Conservation (phyloP, 495 filamentous ascomycete genomes). For the Recurvomyces mirabilis region DNA sequence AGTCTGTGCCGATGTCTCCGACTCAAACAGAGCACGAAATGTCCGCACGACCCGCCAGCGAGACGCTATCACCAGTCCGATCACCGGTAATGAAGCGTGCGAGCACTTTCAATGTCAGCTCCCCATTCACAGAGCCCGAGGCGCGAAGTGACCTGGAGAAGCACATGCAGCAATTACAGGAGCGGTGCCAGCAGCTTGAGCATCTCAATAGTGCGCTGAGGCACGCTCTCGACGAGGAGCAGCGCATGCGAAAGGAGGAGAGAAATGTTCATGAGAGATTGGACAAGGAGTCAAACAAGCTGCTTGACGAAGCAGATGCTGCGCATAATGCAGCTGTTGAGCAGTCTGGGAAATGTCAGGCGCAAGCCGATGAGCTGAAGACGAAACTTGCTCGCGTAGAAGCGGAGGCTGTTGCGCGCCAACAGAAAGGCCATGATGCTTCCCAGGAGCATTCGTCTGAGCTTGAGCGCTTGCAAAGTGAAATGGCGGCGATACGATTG, state of each 20-base stretch:
- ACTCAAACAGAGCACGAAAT: background rate
- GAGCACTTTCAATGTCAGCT: background rate
- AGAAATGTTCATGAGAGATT: background rate
- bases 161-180: conserved; percentile 11
- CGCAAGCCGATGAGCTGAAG: no score
- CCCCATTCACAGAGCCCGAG: conserved; percentile 7
- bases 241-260: conserved; percentile 11
- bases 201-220: conserved; percentile 14
- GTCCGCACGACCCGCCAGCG: conserved; percentile 13
- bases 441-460: conserved; percentile 2
- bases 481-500: background rate
- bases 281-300: background rate
- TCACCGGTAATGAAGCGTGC: conserved; percentile 12
- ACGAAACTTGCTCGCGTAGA: no score
- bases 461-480: conserved; percentile 4
- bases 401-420: no score
- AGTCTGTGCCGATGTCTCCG: background rate
- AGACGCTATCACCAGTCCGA: conserved; percentile 11
- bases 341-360: background rate
- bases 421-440: background rate
- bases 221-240: conserved; percentile 15
- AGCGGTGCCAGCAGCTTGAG: conserved; percentile 10
- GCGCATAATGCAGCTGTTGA: background rate
- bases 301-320: conserved; percentile 4
- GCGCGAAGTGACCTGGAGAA: background rate